A percentile compares a stretch with the other conserved stretches of the same genome.
These are phyloP conservation scores for Antrodiella citrinella DNA, from an alignment of 768 basidiomycete species.

Conservation along the genomic window DNA sequence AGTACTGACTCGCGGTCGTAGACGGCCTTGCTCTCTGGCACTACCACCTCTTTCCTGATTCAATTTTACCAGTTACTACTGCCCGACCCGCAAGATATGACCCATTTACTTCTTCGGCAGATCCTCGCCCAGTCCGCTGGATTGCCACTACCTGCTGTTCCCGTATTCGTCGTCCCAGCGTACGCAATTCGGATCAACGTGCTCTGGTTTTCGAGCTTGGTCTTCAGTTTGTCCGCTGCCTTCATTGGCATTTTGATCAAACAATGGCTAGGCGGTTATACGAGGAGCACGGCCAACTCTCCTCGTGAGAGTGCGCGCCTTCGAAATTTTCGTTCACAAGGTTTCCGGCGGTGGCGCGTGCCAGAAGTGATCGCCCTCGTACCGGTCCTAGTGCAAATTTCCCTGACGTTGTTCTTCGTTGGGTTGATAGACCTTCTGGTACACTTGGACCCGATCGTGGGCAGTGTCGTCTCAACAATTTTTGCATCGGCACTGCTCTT, in stretches of 20 bases:
- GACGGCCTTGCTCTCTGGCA: constrained; percentile 8
- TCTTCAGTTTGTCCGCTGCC: constrained; percentile 11
- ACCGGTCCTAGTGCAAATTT: not conserved
- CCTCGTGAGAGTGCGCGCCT: not conserved
- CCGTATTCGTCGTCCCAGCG: not conserved
- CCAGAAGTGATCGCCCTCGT: not conserved
- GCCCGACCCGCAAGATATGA: not conserved
- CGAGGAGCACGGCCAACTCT: not conserved
- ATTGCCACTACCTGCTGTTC: not conserved
- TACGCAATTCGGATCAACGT: constrained; percentile 10
- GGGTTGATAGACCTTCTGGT: not conserved
- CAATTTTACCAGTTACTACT: constrained; percentile 5
- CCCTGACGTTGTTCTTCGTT: not conserved
- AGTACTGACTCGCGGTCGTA: not conserved
- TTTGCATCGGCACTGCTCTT: constrained; percentile 8
- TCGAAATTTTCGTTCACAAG: not conserved
- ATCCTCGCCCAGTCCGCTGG: constrained; percentile 1
- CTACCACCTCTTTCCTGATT: constrained; percentile 7
- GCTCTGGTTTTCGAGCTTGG: constrained; percentile 14
- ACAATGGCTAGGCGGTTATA: constrained; percentile 10
- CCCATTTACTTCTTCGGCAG: not conserved
- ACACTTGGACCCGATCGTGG: not conserved
- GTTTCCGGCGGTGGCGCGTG: not conserved
- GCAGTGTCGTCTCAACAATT: constrained; percentile 6
- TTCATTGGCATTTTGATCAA: constrained; percentile 15